phyloP scores from a whole-genome alignment of 371 early-diverging fungal species.

The Mucor irregularis region DNA sequence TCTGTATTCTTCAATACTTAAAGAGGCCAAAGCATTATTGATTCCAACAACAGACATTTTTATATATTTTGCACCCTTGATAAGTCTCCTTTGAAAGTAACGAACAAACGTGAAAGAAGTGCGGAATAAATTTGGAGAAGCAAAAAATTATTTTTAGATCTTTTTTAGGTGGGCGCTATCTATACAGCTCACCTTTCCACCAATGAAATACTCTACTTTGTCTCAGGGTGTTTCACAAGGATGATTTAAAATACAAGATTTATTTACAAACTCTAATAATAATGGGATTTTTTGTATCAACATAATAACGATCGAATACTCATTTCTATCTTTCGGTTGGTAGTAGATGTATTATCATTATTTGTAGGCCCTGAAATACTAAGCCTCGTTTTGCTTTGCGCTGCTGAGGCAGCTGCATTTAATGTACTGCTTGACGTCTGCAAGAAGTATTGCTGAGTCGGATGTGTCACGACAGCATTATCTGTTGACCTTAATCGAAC shows the following conservation, averaged over 20 bases:
- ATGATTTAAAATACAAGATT: neutral
- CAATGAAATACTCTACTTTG: no score
- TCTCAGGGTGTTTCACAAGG: no score
- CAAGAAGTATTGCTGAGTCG: conserved; percentile 47
- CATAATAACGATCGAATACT: conserved; percentile 39
- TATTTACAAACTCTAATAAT: conserved; percentile 1
- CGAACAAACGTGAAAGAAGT: neutral
- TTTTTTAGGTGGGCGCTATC: no score
- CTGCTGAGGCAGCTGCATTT: conserved; percentile 44
- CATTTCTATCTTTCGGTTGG: conserved; percentile 29
- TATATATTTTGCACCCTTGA: no score
- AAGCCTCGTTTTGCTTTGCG: conserved; percentile 22
- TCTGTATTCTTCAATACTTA: conserved; percentile 58
- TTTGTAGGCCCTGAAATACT: conserved; percentile 5
- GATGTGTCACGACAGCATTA: conserved; percentile 32
- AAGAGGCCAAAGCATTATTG: conserved; percentile 2
- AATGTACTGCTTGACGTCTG: conserved; percentile 47
- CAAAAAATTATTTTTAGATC: no score
- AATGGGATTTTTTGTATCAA: no score
- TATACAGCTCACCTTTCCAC: no score
- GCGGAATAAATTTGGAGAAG: no score
- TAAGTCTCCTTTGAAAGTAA: no score
- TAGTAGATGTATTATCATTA: neutral
- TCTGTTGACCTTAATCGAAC: conserved; percentile 12
- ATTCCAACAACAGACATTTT: neutral